Conservation (phyloP, 768 basidiomycete species). For the Boletus sp. region DNA sequence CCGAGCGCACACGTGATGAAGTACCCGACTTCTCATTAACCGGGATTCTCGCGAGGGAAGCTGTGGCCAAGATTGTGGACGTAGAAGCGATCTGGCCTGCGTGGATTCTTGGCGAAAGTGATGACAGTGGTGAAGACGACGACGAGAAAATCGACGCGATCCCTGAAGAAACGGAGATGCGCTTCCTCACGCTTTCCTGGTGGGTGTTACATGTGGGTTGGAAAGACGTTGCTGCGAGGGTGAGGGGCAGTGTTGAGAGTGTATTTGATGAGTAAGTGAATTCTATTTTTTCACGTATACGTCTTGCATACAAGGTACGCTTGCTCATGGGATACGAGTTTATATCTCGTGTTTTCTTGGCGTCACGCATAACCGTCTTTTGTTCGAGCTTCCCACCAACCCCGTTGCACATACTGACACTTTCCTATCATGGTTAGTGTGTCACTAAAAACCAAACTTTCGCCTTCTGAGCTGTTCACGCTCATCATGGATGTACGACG, state of each 20-base stretch:
- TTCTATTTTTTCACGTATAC: not conserved
- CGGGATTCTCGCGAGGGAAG: constrained; percentile 24
- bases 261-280: constrained; percentile 76
- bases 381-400: not conserved
- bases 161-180: constrained; percentile 67
- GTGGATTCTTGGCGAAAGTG: constrained; percentile 22
- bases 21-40: constrained; percentile 32
- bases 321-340: not conserved
- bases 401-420: constrained; percentile 8
- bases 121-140: constrained; percentile 27
- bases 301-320: not conserved
- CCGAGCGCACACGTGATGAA: constrained; percentile 48
- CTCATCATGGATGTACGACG: constrained; percentile 72
- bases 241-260: constrained; percentile 71
- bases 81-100: constrained; percentile 23
- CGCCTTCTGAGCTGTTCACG: constrained; percentile 61
- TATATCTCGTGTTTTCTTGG: not conserved
- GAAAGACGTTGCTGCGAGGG: constrained; percentile 76
- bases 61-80: constrained; percentile 25
- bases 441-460: constrained; percentile 77
- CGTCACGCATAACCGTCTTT: not conserved
- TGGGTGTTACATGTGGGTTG: constrained; percentile 92
- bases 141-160: constrained; percentile 36
- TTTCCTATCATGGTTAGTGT: constrained; percentile 46
- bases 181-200: constrained; percentile 86